Evolutionary conservation across 2,329 filamentous ascomycete species (phyloP).

Genomic region (Grosmannia huntii): DNA sequence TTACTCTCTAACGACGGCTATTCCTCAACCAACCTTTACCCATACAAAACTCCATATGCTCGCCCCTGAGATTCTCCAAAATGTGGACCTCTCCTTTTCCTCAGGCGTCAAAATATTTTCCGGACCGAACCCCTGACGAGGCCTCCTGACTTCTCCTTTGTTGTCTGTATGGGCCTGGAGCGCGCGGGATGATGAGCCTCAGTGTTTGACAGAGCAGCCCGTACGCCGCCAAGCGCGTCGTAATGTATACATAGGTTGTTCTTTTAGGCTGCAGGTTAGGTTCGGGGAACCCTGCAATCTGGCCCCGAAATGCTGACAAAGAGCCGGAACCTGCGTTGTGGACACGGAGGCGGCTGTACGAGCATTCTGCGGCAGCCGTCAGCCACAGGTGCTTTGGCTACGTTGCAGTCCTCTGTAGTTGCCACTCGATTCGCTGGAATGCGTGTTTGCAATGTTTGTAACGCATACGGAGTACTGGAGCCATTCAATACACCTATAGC

Average conservation of each 20-base stretch:
- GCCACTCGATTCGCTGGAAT: not conserved
- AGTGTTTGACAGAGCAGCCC: not conserved
- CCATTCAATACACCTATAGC: not conserved
- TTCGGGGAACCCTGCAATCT: not conserved
- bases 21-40: not conserved
- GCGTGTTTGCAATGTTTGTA: not conserved
- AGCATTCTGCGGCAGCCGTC: not conserved
- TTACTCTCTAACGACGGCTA: not conserved
- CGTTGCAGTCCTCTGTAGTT: not conserved
- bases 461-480: not conserved
- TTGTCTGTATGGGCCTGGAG: not conserved
- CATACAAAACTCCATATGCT: not conserved
- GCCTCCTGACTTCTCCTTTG: not conserved
- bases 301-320: not conserved
- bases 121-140: not conserved
- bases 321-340: not conserved
- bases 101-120: not conserved
- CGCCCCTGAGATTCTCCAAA: not conserved
- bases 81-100: not conserved
- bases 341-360: not conserved
- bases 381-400: not conserved
- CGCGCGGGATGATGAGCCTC: not conserved
- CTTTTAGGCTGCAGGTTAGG: not conserved
- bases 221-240: not conserved
- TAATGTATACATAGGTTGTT: not conserved